Percentiles rank a stretch among this genome's conserved stretches.
Evolutionary conservation across 129 eudicot species (phyloP).

Genomic region (Artemisia argyi): DNA sequence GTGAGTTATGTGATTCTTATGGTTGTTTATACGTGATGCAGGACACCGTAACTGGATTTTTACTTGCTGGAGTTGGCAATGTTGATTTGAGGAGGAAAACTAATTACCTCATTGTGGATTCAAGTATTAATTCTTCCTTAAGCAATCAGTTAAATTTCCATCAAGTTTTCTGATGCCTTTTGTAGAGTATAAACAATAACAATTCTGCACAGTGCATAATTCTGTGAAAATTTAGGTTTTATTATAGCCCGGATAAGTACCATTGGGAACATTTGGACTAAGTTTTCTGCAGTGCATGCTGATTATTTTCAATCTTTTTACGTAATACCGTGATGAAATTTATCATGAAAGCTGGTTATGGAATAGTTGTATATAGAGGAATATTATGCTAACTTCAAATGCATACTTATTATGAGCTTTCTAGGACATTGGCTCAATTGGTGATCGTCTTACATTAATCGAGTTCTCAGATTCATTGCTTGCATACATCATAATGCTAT

Average conservation of each 20-base stretch:
- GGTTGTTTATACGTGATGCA: conserved; percentile 31
- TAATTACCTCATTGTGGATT: conserved; percentile 92
- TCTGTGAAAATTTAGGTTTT: conserved; percentile 2
- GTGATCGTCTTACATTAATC: too few species aligned
- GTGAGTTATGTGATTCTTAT: conserved; percentile 1
- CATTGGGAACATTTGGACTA: conserved; percentile 3
- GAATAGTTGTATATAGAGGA: background rate
- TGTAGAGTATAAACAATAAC: background rate
- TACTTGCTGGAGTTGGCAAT: conserved; percentile 97
- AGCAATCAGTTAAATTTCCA: background rate
- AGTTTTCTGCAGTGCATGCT: background rate
- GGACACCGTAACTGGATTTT: conserved; percentile 94
- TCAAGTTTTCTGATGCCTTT: background rate
- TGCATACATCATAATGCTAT: background rate
- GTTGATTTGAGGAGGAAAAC: conserved; percentile 98
- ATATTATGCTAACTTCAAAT: background rate
- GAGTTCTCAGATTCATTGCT: background rate
- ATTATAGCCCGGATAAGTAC: conserved; percentile 1
- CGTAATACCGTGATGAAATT: background rate
- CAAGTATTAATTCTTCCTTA: conserved; percentile 51
- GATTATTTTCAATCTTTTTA: background rate
- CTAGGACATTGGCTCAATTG: background rate
- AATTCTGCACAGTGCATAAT: background rate
- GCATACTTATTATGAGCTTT: background rate
- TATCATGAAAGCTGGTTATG: conserved; percentile 13